Evolutionary conservation across 768 basidiomycete genomes (phyloP).

Genomic region (Mrakia hoshinonis): DNA sequence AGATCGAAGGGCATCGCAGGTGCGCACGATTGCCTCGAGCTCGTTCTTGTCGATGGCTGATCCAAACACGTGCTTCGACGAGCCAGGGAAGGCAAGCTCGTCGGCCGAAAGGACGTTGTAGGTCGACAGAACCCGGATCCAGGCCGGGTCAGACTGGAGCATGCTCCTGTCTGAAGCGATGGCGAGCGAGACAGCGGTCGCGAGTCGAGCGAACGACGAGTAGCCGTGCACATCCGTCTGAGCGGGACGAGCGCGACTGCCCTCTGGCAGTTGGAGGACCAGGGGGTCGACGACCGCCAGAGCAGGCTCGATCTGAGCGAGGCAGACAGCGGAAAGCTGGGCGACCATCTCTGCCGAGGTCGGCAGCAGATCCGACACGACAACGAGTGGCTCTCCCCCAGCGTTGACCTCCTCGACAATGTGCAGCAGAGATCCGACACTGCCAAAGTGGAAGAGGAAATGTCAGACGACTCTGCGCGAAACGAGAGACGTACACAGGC

Average conservation of each 20-base stretch:
- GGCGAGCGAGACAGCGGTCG: conserved; percentile 51
- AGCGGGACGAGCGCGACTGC: conserved; percentile 31
- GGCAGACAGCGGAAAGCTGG: conserved; percentile 8
- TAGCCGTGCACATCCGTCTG: conserved; percentile 49
- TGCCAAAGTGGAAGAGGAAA: neutral
- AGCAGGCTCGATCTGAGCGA: conserved; percentile 23
- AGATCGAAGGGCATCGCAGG: conserved; percentile 37
- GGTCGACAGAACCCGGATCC: conserved; percentile 59
- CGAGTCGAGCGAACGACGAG: conserved; percentile 56
- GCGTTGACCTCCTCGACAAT: conserved; percentile 5
- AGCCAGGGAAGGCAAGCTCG: conserved; percentile 49
- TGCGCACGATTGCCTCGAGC: conserved; percentile 48
- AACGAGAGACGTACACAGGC: neutral
- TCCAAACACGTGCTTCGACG: conserved; percentile 49
- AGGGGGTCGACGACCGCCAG: conserved; percentile 50
- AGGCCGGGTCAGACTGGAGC: conserved; percentile 56
- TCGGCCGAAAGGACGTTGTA: conserved; percentile 59
- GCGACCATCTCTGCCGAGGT: neutral
- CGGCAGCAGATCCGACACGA: conserved; percentile 9
- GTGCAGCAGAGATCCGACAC: conserved; percentile 4
- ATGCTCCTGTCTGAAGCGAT: conserved; percentile 55
- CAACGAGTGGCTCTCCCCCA: neutral
- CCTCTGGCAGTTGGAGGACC: conserved; percentile 45
- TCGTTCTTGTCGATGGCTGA: conserved; percentile 42
- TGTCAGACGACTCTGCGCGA: neutral